Conservation (phyloP, 495 filamentous ascomycete species). For the Penicillium steckii region DNA sequence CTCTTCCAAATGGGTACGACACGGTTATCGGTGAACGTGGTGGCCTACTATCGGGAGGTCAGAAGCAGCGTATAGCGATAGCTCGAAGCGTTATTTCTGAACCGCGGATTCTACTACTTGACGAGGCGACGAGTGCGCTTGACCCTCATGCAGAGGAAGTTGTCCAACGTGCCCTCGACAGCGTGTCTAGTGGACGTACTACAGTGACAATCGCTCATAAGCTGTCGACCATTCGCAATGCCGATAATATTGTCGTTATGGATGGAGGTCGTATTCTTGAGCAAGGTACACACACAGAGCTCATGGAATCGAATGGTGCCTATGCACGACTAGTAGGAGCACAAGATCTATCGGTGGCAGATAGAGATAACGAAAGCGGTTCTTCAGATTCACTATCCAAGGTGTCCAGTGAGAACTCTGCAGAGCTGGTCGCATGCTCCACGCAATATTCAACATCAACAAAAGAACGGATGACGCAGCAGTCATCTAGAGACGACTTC, state of each 20-base stretch:
- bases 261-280: constrained; percentile 67
- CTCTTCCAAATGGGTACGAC: constrained; percentile 26
- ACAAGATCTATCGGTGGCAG: constrained; percentile 49
- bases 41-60: constrained; percentile 82
- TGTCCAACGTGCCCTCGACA: constrained; percentile 80
- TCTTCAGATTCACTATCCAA: neutral
- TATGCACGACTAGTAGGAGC: constrained; percentile 70
- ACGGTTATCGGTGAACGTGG: constrained; percentile 73
- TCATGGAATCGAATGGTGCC: constrained; percentile 43
- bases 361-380: neutral
- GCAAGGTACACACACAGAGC: constrained; percentile 62
- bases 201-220: constrained; percentile 88
- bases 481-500: constrained; percentile 12
- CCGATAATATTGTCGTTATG: constrained; percentile 72
- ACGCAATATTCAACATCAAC: neutral
- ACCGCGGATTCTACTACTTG: constrained; percentile 84
- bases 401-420: neutral
- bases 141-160: constrained; percentile 70
- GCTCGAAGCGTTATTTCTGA: constrained; percentile 79
- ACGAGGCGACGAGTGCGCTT: constrained; percentile 84
- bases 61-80: constrained; percentile 82
- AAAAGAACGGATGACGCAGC: neutral
- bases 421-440: neutral
- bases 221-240: constrained; percentile 79
- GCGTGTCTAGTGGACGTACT: constrained; percentile 71